These are phyloP conservation scores for Turritis glabra DNA, from an alignment of 345 rosid genomes.

Conservation along the genomic window DNA sequence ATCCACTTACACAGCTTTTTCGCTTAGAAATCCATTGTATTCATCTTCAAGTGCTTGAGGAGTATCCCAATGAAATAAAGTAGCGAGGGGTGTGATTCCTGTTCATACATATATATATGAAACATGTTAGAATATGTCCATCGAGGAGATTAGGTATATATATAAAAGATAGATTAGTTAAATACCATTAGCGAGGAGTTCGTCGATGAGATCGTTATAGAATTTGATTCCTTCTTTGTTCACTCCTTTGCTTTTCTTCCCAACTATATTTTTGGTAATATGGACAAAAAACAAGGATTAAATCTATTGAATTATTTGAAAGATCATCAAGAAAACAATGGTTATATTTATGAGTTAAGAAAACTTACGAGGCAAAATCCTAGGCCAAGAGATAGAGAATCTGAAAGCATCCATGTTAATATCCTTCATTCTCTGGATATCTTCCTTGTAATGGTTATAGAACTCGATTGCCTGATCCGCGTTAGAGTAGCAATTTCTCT, in stretches of 20 bases:
- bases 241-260: slow-evolving; percentile 49
- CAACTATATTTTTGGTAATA: slow-evolving; percentile 27
- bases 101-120: not conserved
- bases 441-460: slow-evolving; percentile 48
- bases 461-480: slow-evolving; percentile 43
- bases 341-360: not conserved
- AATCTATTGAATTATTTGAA: not conserved
- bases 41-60: slow-evolving; percentile 69
- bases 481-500: slow-evolving; percentile 41
- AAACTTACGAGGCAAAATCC: slow-evolving; percentile 50
- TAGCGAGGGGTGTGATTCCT: slow-evolving; percentile 59
- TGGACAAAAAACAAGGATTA: not conserved
- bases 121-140: slow-evolving; percentile 1
- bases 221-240: slow-evolving; percentile 51
- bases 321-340: not conserved
- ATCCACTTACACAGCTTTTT: slow-evolving; percentile 47
- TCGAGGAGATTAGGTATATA: not conserved
- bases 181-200: slow-evolving; percentile 49
- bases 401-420: slow-evolving; percentile 51
- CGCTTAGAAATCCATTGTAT: slow-evolving; percentile 56
- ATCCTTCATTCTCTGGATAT: slow-evolving; percentile 42
- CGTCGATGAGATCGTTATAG: slow-evolving; percentile 56
- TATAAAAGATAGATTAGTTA: not conserved
- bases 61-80: slow-evolving; percentile 60
- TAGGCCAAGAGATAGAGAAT: slow-evolving; percentile 60